phyloP scores from a whole-genome alignment of 306 rosid genomes.

The Vigna angularis region DNA sequence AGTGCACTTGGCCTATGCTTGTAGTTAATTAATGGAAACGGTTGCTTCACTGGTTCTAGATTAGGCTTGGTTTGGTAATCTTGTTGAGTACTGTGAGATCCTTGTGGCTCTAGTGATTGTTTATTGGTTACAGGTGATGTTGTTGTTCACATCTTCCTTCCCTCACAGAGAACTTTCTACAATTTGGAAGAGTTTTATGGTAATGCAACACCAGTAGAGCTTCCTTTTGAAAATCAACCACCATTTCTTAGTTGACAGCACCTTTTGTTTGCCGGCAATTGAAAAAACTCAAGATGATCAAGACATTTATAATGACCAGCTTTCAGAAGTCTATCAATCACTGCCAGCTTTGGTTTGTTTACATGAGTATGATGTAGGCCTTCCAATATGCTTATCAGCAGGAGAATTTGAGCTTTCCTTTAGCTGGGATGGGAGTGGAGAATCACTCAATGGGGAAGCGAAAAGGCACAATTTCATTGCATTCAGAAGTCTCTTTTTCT shows the following conservation, averaged over 20 bases:
- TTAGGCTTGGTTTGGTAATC: conserved; percentile 4
- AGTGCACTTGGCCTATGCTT: background rate
- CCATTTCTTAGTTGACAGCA: conserved; percentile 62
- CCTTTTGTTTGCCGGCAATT: background rate
- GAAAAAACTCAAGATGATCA: conserved; percentile 16
- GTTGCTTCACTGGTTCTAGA: background rate
- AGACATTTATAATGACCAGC: conserved; percentile 35
- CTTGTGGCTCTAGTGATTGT: background rate
- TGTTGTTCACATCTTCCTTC: conserved; percentile 92
- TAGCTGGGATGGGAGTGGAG: conserved; percentile 33
- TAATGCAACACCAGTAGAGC: conserved; percentile 78
- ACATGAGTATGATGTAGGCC: background rate
- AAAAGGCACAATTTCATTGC: conserved; percentile 8
- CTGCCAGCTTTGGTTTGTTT: conserved; percentile 39
- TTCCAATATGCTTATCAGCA: background rate
- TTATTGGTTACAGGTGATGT: conserved; percentile 80
- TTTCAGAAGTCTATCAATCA: conserved; percentile 17
- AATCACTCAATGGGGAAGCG: conserved; percentile 16
- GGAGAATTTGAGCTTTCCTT: conserved; percentile 20
- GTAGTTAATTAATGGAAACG: background rate
- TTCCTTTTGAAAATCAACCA: conserved; percentile 83
- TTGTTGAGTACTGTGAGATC: background rate
- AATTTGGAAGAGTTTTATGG: conserved; percentile 94
- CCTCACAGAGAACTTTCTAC: conserved; percentile 84
- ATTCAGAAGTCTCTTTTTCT: conserved; percentile 26